These are phyloP conservation scores for Cerrena zonata DNA, from an alignment of 1,284 basidiomycete genomes.

Conservation along the genomic window DNA sequence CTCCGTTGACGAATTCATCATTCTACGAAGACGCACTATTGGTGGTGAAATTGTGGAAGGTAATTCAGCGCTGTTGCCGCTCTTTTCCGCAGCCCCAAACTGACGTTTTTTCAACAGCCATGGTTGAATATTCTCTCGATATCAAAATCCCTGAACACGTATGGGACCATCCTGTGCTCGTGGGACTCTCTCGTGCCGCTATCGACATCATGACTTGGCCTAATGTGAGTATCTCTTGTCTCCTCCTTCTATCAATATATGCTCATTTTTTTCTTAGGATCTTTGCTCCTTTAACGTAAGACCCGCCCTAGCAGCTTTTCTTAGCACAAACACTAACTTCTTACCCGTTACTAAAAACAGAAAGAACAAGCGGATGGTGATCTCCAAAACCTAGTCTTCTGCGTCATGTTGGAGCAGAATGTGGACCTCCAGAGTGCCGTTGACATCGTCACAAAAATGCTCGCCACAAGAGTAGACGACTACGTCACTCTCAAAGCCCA, in stretches of 20 bases:
- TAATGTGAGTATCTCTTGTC: conserved; percentile 31
- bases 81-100: not conserved
- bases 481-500: conserved; percentile 33
- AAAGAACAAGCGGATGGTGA: conserved; percentile 48
- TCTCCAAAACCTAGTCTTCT: conserved; percentile 46
- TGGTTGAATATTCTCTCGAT: conserved; percentile 44
- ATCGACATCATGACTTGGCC: conserved; percentile 47
- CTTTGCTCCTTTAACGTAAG: conserved; percentile 44
- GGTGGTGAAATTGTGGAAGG: conserved; percentile 43
- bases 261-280: conserved; percentile 28
- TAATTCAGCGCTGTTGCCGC: conserved; percentile 16
- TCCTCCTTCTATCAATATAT: not conserved
- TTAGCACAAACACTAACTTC: conserved; percentile 6
- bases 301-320: conserved; percentile 4
- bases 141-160: conserved; percentile 40
- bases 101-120: conserved; percentile 23
- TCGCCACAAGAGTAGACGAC: conserved; percentile 35
- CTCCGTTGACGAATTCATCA: conserved; percentile 39
- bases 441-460: conserved; percentile 39
- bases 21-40: conserved; percentile 38
- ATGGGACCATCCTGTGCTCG: conserved; percentile 35
- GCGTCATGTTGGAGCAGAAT: conserved; percentile 39
- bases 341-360: conserved; percentile 22
- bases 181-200: conserved; percentile 39
- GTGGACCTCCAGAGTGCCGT: conserved; percentile 39